A percentile compares a stretch with the other conserved stretches of the same genome.
These are phyloP conservation scores for Naganishia randhawae DNA, from an alignment of 768 basidiomycete species.

Conservation along the genomic window DNA sequence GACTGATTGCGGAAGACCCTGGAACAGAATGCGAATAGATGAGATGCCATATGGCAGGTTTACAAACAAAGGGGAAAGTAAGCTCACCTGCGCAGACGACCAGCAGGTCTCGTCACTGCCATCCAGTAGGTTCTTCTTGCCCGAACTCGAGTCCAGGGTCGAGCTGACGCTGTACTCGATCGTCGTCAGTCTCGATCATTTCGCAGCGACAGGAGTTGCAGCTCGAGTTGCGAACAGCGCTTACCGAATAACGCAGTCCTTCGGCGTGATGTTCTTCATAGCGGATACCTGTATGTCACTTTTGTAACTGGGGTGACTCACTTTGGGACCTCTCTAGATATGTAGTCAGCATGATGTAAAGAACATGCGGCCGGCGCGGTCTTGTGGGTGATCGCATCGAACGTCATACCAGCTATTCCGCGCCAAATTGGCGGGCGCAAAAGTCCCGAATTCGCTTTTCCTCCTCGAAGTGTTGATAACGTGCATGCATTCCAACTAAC, in stretches of 20 bases:
- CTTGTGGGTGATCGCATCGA: too few species aligned
- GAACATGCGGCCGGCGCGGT: too few species aligned
- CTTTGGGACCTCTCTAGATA: too few species aligned
- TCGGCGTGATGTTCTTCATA: slow-evolving; percentile 21
- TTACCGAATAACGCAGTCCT: slow-evolving; percentile 19
- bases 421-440: too few species aligned
- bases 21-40: background rate
- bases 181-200: background rate
- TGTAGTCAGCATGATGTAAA: background rate
- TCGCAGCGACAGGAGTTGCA: background rate
- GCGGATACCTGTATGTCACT: background rate
- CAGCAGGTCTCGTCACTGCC: slow-evolving; percentile 32
- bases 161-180: slow-evolving; percentile 25
- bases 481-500: too few species aligned
- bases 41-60: background rate
- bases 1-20: slow-evolving; percentile 39
- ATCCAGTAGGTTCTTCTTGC: slow-evolving; percentile 32
- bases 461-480: too few species aligned
- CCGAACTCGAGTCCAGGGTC: slow-evolving; percentile 26
- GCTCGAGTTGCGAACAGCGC: background rate
- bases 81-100: slow-evolving; percentile 27
- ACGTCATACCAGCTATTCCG: too few species aligned
- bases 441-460: too few species aligned
- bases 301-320: too few species aligned
- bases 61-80: background rate